Evolutionary conservation across 768 basidiomycete species (phyloP).

Genomic region (Lentinula raphanica): DNA sequence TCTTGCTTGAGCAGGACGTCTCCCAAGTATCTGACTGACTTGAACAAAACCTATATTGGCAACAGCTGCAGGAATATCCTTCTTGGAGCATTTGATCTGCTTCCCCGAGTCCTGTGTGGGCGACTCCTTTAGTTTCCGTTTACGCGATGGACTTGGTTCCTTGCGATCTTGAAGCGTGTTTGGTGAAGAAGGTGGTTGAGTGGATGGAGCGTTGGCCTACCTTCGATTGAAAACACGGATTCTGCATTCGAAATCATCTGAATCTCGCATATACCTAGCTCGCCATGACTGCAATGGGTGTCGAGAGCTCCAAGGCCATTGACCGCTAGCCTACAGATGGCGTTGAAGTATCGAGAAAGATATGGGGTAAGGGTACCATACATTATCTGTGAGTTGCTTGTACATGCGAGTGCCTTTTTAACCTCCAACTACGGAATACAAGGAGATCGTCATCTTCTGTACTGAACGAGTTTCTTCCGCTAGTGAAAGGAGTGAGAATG

Average conservation of each 20-base stretch:
- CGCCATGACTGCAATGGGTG: conserved; percentile 4
- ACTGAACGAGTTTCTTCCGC: neutral
- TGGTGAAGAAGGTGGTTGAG: too few relatives aligned
- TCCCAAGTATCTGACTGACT: neutral
- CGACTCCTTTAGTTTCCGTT: neutral
- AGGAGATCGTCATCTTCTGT: neutral
- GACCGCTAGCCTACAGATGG: neutral
- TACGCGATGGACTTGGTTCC: too few relatives aligned
- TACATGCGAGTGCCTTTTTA: neutral
- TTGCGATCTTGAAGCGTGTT: too few relatives aligned
- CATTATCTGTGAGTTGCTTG: neutral
- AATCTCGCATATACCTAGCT: neutral
- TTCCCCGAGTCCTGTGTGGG: neutral
- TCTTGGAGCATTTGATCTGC: neutral
- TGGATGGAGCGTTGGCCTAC: too few relatives aligned
- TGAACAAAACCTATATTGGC: neutral
- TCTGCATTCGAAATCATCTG: neutral
- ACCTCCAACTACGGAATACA: neutral
- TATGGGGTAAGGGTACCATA: neutral
- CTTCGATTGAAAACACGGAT: neutral
- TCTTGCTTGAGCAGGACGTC: neutral
- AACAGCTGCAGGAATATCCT: neutral
- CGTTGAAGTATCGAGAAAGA: neutral
- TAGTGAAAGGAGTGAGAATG: too few relatives aligned
- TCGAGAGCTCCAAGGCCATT: conserved; percentile 1